Percentiles rank a stretch among this genome's conserved stretches.
These are phyloP conservation scores for Sugiyamaella marilandica DNA, from an alignment of 805 yeast species.

Conservation along the genomic window DNA sequence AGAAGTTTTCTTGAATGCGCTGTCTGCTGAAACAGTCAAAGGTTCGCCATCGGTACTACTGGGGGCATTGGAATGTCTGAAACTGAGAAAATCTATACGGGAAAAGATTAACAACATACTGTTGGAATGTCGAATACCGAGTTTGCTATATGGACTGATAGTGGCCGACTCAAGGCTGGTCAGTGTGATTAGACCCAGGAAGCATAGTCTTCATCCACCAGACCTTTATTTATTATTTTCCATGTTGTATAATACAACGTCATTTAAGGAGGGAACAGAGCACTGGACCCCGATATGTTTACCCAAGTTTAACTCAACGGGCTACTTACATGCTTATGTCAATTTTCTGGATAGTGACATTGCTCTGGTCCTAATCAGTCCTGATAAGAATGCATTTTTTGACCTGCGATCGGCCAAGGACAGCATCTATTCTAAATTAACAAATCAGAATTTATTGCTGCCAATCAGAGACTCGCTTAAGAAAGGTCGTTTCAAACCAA, in stretches of 20 bases:
- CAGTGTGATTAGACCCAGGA: conserved; percentile 67
- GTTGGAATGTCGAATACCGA: conserved; percentile 44
- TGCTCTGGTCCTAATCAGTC: conserved; percentile 50
- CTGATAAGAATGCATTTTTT: conserved; percentile 74
- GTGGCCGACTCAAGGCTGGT: conserved; percentile 63
- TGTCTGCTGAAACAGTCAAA: conserved; percentile 49
- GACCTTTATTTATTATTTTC: conserved; percentile 74
- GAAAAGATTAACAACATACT: conserved; percentile 53
- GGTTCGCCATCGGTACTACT: conserved; percentile 57
- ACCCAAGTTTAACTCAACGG: conserved; percentile 83
- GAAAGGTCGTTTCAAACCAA: conserved; percentile 41
- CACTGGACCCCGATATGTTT: conserved; percentile 92
- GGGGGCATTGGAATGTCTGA: conserved; percentile 61
- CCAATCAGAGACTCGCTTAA: conserved; percentile 37
- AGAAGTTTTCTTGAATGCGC: conserved; percentile 66
- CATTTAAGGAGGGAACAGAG: conserved; percentile 53
- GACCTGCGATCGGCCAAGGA: conserved; percentile 61
- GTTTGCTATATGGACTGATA: conserved; percentile 70
- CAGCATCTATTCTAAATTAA: conserved; percentile 43
- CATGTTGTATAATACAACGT: conserved; percentile 57
- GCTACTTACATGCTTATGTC: conserved; percentile 80
- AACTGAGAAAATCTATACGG: conserved; percentile 55
- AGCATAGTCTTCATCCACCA: conserved; percentile 73
- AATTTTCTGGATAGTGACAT: conserved; percentile 46
- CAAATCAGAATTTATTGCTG: conserved; percentile 34